A percentile compares a stretch with the other conserved stretches of the same genome.
These are phyloP conservation scores for Spathaspora sp. DNA, from an alignment of 1,139 yeast genomes.

Conservation along the genomic window DNA sequence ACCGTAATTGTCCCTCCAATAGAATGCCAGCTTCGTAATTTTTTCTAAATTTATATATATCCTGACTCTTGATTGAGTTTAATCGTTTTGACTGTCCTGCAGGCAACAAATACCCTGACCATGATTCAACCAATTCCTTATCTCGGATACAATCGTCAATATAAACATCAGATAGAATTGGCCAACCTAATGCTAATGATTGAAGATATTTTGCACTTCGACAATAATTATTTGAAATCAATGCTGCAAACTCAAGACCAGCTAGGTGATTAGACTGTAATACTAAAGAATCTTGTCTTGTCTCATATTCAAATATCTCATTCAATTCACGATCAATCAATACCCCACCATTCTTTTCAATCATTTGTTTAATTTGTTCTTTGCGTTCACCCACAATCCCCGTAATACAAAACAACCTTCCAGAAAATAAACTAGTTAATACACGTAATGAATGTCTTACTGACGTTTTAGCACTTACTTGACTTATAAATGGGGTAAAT, in stretches of 20 bases:
- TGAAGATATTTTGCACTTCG: constrained; percentile 82
- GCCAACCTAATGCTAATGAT: constrained; percentile 88
- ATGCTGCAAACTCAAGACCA: constrained; percentile 56
- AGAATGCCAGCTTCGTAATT: constrained; percentile 23
- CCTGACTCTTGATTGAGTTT: constrained; percentile 37
- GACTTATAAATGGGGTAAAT: not conserved
- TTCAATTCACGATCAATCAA: constrained; percentile 50
- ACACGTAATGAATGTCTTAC: not conserved
- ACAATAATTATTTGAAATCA: constrained; percentile 55
- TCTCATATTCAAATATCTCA: constrained; percentile 25
- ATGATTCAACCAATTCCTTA: constrained; percentile 22
- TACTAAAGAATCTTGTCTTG: constrained; percentile 14
- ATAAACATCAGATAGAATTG: constrained; percentile 64
- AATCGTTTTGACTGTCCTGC: constrained; percentile 60
- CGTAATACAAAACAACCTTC: constrained; percentile 39
- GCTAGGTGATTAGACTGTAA: constrained; percentile 16
- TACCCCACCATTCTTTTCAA: constrained; percentile 53
- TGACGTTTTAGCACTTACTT: not conserved
- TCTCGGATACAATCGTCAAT: constrained; percentile 52
- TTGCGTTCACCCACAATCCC: constrained; percentile 39
- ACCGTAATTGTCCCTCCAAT: constrained; percentile 36
- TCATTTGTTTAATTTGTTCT: constrained; percentile 31
- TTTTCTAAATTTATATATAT: constrained; percentile 38
- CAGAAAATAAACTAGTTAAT: constrained; percentile 14
- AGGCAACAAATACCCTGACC: constrained; percentile 64